These are phyloP conservation scores for Ascochyta lentis DNA, from an alignment of 2,329 filamentous ascomycete genomes.

Conservation along the genomic window DNA sequence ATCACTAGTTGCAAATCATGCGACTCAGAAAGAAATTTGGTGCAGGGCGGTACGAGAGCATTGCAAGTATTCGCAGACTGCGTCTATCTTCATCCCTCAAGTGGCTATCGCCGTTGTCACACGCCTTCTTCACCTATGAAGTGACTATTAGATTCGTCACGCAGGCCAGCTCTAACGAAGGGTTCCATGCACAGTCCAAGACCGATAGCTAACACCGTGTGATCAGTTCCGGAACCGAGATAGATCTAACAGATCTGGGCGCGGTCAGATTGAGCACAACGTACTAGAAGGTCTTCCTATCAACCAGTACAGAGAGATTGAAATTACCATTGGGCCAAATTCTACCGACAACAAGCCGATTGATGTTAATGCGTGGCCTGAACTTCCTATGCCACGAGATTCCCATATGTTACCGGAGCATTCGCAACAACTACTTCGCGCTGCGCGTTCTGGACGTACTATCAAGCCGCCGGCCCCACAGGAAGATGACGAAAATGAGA, in stretches of 20 bases:
- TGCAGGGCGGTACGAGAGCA: neutral
- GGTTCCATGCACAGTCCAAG: neutral
- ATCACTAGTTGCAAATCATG: neutral
- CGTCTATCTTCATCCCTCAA: neutral
- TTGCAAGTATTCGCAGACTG: neutral
- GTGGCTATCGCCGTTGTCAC: neutral
- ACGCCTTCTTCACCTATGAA: neutral
- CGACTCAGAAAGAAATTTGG: neutral
- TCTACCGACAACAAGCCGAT: conserved; percentile 67
- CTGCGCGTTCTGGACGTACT: conserved; percentile 76
- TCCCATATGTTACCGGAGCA: conserved; percentile 77
- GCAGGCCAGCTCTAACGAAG: neutral
- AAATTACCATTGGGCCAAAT: conserved; percentile 70
- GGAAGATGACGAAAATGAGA: conserved; percentile 68
- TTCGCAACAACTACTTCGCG: conserved; percentile 81
- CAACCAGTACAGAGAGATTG: conserved; percentile 83
- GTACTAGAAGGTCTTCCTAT: conserved; percentile 79
- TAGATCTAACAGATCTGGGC: conserved; percentile 64
- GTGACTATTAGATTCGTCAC: neutral
- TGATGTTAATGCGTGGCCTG: conserved; percentile 73
- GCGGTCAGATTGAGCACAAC: conserved; percentile 68
- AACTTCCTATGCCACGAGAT: conserved; percentile 89
- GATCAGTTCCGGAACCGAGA: conserved; percentile 63
- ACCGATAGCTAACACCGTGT: conserved; percentile 28
- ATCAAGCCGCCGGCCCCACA: conserved; percentile 75